Conservation (phyloP, 2,329 filamentous ascomycete genomes). For the Aspergillus ochraceoroseus region DNA sequence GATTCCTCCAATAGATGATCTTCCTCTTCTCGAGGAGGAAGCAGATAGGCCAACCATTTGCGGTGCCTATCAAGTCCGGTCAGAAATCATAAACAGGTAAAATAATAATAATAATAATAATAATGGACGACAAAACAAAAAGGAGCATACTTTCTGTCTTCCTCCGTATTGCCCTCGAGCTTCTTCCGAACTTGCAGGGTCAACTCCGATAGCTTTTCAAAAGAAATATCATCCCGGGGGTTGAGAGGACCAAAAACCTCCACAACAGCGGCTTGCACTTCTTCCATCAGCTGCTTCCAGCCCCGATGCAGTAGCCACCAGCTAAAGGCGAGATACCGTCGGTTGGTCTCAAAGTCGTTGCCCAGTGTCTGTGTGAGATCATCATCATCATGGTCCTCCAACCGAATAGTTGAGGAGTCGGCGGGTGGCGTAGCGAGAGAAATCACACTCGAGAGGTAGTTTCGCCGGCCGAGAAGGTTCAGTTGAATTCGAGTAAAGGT, state of each 20-base stretch:
- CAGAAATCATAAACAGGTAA: conserved; percentile 23
- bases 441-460: conserved; percentile 92
- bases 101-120: conserved; percentile 11
- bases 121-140: no score
- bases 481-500: conserved; percentile 93
- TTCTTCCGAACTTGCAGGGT: conserved; percentile 77
- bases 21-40: conserved; percentile 75
- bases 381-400: conserved; percentile 93
- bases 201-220: conserved; percentile 73
- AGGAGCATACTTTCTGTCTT: conserved; percentile 53
- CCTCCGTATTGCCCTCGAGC: conserved; percentile 69
- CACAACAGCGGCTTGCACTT: conserved; percentile 78
- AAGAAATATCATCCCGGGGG: conserved; percentile 78
- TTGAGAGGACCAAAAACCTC: conserved; percentile 86
- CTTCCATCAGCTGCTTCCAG: conserved; percentile 74
- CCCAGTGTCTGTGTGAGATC: conserved; percentile 80
- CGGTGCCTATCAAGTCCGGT: conserved; percentile 41
- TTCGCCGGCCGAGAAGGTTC: conserved; percentile 90
- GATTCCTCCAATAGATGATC: conserved; percentile 79
- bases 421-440: conserved; percentile 73
- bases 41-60: conserved; percentile 77
- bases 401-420: conserved; percentile 69
- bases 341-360: conserved; percentile 93
- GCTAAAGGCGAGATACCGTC: conserved; percentile 90
- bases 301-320: conserved; percentile 96